These are phyloP conservation scores for Planoprotostelium fungivorum DNA, from an alignment of 78 protist genomes.

Conservation along the genomic window DNA sequence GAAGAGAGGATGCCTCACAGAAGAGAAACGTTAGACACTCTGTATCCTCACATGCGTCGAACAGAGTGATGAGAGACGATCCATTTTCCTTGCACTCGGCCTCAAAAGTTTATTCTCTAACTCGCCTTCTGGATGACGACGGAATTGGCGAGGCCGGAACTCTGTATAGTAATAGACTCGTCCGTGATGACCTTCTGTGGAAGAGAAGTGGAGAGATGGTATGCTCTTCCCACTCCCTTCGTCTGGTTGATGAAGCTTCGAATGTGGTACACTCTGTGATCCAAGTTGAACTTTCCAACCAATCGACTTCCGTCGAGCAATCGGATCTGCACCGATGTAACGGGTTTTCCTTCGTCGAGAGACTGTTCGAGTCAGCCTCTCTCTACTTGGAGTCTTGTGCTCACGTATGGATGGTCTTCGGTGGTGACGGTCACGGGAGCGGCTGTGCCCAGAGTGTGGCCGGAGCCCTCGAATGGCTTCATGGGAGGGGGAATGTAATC, in stretches of 20 bases:
- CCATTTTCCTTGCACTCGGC: too few species aligned
- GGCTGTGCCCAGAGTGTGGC: neutral
- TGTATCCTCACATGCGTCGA: too few species aligned
- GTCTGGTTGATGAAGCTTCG: conserved; percentile 17
- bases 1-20: too few species aligned
- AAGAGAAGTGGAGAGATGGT: neutral
- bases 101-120: too few species aligned
- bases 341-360: conserved; percentile 27
- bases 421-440: neutral
- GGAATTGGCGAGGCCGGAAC: neutral
- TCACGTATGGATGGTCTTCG: neutral
- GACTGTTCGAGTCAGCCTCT: too few species aligned
- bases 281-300: conserved; percentile 23
- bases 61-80: too few species aligned
- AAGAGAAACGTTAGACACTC: too few species aligned
- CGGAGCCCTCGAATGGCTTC: neutral
- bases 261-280: conserved; percentile 24
- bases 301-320: conserved; percentile 40
- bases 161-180: neutral
- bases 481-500: neutral
- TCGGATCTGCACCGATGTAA: conserved; percentile 41
- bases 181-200: neutral
- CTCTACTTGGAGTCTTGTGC: too few species aligned
- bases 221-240: neutral
- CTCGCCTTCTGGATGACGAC: neutral